These are phyloP conservation scores for Orbilia ellipsospora DNA, from an alignment of 2,329 filamentous ascomycete species.

Conservation along the genomic window DNA sequence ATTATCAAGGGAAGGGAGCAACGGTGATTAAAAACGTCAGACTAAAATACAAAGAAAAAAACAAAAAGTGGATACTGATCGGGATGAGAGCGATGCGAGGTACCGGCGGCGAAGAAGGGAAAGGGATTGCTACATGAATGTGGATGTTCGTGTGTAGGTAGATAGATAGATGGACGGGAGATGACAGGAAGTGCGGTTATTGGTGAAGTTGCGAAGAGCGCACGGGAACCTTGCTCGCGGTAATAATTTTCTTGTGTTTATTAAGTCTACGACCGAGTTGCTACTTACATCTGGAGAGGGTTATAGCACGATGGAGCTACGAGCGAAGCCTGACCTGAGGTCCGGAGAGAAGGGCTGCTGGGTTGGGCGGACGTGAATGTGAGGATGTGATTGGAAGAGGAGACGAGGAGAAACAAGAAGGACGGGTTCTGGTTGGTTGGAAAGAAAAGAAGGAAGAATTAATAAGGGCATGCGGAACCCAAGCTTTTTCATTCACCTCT, in stretches of 20 bases:
- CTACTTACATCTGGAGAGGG: too few relatives aligned
- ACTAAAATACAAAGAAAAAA: constrained; percentile 12
- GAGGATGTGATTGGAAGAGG: constrained; percentile 55
- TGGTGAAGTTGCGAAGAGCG: too few relatives aligned
- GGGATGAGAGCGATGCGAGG: constrained; percentile 48
- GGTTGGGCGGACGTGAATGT: constrained; percentile 27
- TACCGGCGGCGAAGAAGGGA: constrained; percentile 20
- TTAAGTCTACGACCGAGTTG: too few relatives aligned
- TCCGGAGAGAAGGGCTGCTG: background rate
- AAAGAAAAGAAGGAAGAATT: constrained; percentile 14
- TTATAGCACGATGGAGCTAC: constrained; percentile 3
- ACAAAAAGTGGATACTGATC: constrained; percentile 42
- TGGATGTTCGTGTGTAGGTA: too few relatives aligned
- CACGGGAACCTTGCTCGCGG: too few relatives aligned
- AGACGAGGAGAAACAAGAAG: constrained; percentile 50
- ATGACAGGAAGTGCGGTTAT: background rate
- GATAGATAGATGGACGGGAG: background rate
- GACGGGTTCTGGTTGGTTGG: constrained; percentile 50
- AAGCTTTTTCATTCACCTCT: constrained; percentile 19
- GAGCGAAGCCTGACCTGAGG: background rate
- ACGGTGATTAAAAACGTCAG: constrained; percentile 17
- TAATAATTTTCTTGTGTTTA: too few relatives aligned
- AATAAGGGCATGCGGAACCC: constrained; percentile 2
- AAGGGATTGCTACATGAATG: background rate
- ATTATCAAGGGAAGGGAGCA: constrained; percentile 13